Evolutionary conservation across 768 basidiomycete genomes (phyloP), one percentile per base, ranked within the genome.

Genomic region (Hydnomerulius pinastri): DNA sequence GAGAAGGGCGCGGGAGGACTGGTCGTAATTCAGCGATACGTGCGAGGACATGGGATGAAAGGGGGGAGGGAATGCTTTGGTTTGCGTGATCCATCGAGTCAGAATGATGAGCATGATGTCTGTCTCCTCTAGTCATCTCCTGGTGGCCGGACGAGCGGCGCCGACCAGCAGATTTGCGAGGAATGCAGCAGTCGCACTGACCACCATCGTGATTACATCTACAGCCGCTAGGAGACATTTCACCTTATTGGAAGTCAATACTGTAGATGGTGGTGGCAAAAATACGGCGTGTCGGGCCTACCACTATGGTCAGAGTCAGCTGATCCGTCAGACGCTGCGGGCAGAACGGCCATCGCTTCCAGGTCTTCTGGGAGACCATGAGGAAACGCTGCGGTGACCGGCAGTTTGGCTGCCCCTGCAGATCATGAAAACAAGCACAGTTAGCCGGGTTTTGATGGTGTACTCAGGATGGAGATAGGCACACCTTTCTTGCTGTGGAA

Each of bases 371-470:
- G 85, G 33, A 91, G 77, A 72, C 89, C 89, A 62, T 85, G 73
- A 54, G 89, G 89, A 75, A 89, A 91, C 76, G 88, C 78, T 78
- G 89, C 86, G 73, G 79, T 72, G 62, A 80, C 79, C 61, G 81
- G 77, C 63, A 84, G 73, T 73, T 81, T 81, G 54, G 76, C 79
- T 58, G 70, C 72, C 61, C 78, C 86, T 86, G 42, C 32, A 48
- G 38, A 51, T 43, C 48, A 47, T 47, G 35, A 48, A 60, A 20
- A 3, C 17, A 12, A 29, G 80, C 78, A 71, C 72, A 71, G 69
- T 72, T 79, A 73, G 78, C 71, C 70, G 60, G 53, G 36, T 46
- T 39, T 39, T 20, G 25, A 17, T 5, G 30, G 21, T 17, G 46
- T 49, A 15, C 2, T 0, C 5, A 13, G 7, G 7, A 20, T 4